phyloP scores from a whole-genome alignment of 495 filamentous ascomycete genomes.

The Viridothelium virens region DNA sequence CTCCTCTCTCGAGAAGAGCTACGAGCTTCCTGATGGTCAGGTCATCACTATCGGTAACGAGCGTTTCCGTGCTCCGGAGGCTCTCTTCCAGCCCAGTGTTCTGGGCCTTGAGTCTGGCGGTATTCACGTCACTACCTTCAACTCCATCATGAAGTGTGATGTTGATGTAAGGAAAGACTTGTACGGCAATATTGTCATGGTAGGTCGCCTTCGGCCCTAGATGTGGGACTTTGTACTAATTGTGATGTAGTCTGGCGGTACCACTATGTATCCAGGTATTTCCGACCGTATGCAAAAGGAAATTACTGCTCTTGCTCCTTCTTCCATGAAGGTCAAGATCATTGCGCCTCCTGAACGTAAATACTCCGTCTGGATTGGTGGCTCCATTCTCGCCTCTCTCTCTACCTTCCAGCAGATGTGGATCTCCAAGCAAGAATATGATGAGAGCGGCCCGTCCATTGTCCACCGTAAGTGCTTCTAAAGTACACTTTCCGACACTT shows the following conservation, averaged over 20 bases:
- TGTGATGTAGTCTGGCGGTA: conserved; percentile 77
- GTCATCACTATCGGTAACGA: conserved; percentile 99
- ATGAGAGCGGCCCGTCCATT: conserved; percentile 98
- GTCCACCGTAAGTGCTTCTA: conserved; percentile 99
- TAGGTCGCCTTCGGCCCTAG: conserved; percentile 42
- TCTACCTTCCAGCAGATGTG: conserved; percentile 99
- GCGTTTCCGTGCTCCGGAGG: conserved; percentile 98
- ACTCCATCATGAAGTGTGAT: conserved; percentile 99
- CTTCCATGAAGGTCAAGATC: conserved; percentile 82
- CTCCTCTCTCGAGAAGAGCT: conserved; percentile 98
- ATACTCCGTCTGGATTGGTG: conserved; percentile 99
- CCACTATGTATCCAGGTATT: conserved; percentile 99
- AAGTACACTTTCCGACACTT: conserved; percentile 38
- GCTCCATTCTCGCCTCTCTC: conserved; percentile 97
- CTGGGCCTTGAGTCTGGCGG: conserved; percentile 96
- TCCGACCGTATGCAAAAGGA: conserved; percentile 99
- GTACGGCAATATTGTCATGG: conserved; percentile 99
- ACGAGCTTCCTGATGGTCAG: conserved; percentile 98
- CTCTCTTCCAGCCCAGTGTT: conserved; percentile 97
- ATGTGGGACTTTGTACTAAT: conserved; percentile 16
- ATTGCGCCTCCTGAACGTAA: conserved; percentile 70
- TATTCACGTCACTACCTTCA: conserved; percentile 99
- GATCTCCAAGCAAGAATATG: conserved; percentile 99
- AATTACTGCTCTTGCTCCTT: conserved; percentile 97
- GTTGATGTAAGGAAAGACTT: conserved; percentile 99